Conservation (phyloP, 225 moss, liverwort and hornwort species). For the Takakia lepidozioides region DNA sequence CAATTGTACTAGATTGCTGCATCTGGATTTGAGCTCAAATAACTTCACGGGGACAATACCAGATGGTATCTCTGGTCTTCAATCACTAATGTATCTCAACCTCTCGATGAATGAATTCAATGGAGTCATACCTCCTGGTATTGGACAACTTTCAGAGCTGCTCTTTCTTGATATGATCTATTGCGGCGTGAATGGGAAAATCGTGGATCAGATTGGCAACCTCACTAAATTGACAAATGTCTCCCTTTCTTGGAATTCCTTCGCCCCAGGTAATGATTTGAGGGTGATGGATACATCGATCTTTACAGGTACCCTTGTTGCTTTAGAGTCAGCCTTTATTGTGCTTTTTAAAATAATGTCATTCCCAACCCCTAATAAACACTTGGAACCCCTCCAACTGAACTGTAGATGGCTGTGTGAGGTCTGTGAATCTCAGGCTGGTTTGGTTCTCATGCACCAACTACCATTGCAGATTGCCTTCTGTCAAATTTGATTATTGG, state of each 20-base stretch:
- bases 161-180: constrained; percentile 26
- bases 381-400: too few relatives aligned
- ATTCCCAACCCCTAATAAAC: too few relatives aligned
- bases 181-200: constrained; percentile 13
- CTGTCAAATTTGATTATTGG: too few relatives aligned
- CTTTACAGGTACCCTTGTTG: too few relatives aligned
- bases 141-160: constrained; percentile 13
- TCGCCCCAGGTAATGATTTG: constrained; percentile 10
- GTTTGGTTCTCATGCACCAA: too few relatives aligned
- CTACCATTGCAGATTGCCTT: too few relatives aligned
- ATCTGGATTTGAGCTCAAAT: constrained; percentile 35
- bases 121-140: constrained; percentile 1
- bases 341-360: too few relatives aligned
- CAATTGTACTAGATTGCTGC: constrained; percentile 17
- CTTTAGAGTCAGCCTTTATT: too few relatives aligned
- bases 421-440: too few relatives aligned
- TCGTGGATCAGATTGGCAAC: constrained; percentile 21
- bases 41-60: constrained; percentile 23
- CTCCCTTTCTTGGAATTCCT: constrained; percentile 29
- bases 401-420: too few relatives aligned
- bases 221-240: constrained; percentile 16
- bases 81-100: constrained; percentile 28
- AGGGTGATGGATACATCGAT: too few relatives aligned
- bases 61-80: not conserved
- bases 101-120: constrained; percentile 28